These are phyloP conservation scores for Podospora anserina DNA, from an alignment of 495 filamentous ascomycete genomes.

Conservation along the genomic window DNA sequence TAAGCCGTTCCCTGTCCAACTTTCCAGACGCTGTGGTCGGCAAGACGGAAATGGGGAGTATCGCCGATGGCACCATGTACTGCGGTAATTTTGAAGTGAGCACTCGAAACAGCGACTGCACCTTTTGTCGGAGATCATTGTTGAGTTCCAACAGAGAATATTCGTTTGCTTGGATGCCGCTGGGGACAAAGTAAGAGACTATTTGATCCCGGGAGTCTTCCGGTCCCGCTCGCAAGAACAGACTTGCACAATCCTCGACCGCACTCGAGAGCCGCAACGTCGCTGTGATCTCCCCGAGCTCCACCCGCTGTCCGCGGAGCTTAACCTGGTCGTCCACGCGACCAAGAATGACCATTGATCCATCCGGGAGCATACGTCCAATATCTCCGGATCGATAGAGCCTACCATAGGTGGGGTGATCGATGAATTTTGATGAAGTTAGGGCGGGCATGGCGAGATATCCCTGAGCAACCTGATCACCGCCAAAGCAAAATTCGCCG, in stretches of 20 bases:
- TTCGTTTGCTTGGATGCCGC: conserved; percentile 1
- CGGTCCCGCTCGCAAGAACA: conserved; percentile 39
- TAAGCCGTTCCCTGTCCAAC: conserved; percentile 44
- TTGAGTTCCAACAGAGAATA: conserved; percentile 32
- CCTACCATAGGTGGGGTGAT: conserved; percentile 62
- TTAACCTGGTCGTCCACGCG: conserved; percentile 79
- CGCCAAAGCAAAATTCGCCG: conserved; percentile 82
- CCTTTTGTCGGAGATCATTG: conserved; percentile 14
- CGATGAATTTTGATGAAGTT: conserved; percentile 57
- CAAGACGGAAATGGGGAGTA: conserved; percentile 63
- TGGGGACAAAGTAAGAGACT: conserved; percentile 58
- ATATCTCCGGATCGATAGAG: conserved; percentile 71
- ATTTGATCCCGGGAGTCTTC: conserved; percentile 41
- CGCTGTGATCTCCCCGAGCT: conserved; percentile 73
- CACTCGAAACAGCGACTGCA: conserved; percentile 40
- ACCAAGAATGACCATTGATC: conserved; percentile 67
- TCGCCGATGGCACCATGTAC: conserved; percentile 66
- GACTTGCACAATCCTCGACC: conserved; percentile 53
- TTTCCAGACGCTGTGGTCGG: conserved; percentile 65
- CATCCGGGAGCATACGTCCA: conserved; percentile 67
- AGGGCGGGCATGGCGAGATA: conserved; percentile 61
- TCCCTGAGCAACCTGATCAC: conserved; percentile 70
- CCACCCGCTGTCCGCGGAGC: conserved; percentile 73
- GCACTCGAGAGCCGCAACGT: conserved; percentile 41
- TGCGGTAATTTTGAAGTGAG: conserved; percentile 48